These are phyloP conservation scores for Plasmodium reichenowi DNA, from an alignment of 169 alveolate species.

Conservation along the genomic window DNA sequence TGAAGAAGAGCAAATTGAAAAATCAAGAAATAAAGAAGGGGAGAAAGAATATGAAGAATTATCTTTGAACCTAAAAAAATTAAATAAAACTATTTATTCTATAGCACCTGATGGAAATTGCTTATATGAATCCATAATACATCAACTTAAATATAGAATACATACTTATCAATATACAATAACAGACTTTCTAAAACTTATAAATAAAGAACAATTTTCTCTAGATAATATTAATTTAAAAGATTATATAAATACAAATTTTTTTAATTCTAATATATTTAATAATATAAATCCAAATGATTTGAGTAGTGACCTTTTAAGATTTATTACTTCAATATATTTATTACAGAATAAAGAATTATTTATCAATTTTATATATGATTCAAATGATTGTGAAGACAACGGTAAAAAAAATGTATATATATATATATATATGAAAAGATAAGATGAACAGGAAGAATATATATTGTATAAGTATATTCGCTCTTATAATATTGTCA, in stretches of 20 bases:
- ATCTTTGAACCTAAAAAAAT: slow-evolving; percentile 12
- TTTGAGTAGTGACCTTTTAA: slow-evolving; percentile 26
- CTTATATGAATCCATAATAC: slow-evolving; percentile 68
- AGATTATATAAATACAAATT: slow-evolving; percentile 25
- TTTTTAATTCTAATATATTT: slow-evolving; percentile 46
- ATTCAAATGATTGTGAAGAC: background rate
- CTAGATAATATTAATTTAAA: slow-evolving; percentile 42
- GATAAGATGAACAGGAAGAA: background rate
- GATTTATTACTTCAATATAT: slow-evolving; percentile 44
- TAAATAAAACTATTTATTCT: slow-evolving; percentile 47
- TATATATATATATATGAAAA: background rate
- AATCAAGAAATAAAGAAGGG: slow-evolving; percentile 40
- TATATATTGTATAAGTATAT: no score
- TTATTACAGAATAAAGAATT: slow-evolving; percentile 38
- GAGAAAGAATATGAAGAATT: slow-evolving; percentile 51
- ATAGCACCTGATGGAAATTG: slow-evolving; percentile 75
- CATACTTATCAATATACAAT: slow-evolving; percentile 12
- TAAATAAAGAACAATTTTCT: slow-evolving; percentile 34
- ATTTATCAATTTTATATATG: slow-evolving; percentile 31
- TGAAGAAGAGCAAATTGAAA: slow-evolving; percentile 35
- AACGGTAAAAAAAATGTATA: background rate
- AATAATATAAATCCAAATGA: slow-evolving; percentile 30
- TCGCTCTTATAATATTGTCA: no score
- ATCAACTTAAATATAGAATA: slow-evolving; percentile 52
- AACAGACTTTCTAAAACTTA: slow-evolving; percentile 27